Percentiles rank a stretch among this genome's conserved stretches.
phyloP scores from a whole-genome alignment of 2,329 filamentous ascomycete genomes.

The Ophiostoma ulmi region DNA sequence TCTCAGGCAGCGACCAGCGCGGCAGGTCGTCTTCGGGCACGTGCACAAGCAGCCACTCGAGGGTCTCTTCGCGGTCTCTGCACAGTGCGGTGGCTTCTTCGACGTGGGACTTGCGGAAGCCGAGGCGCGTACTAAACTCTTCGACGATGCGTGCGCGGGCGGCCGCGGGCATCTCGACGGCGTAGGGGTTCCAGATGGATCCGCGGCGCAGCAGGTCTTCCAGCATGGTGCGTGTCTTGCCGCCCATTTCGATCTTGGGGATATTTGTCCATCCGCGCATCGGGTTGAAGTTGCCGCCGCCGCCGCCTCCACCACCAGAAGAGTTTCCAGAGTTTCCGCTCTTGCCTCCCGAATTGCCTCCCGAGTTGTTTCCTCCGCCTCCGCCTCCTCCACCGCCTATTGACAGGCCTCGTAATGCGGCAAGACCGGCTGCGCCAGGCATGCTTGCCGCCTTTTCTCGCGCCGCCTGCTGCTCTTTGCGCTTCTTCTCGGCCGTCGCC shows the following conservation, averaged over 20 bases:
- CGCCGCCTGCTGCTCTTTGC: slow-evolving; percentile 62
- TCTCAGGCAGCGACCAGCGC: slow-evolving; percentile 83
- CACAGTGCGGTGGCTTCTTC: slow-evolving; percentile 83
- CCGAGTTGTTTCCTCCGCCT: slow-evolving; percentile 30
- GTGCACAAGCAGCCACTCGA: slow-evolving; percentile 95
- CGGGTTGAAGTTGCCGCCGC: slow-evolving; percentile 35
- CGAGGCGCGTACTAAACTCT: slow-evolving; percentile 66
- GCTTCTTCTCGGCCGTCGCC: slow-evolving; percentile 70
- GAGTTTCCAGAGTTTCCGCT: neutral
- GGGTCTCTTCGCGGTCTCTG: slow-evolving; percentile 83
- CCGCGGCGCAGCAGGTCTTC: slow-evolving; percentile 73
- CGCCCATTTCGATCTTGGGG: slow-evolving; percentile 90
- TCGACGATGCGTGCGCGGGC: slow-evolving; percentile 59
- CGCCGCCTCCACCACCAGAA: slow-evolving; percentile 27
- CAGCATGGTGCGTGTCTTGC: slow-evolving; percentile 69
- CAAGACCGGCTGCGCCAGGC: slow-evolving; percentile 53
- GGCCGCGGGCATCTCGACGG: slow-evolving; percentile 55
- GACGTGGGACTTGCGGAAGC: slow-evolving; percentile 83
- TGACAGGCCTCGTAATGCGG: slow-evolving; percentile 44
- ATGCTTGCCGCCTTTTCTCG: slow-evolving; percentile 63
- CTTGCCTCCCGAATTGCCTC: slow-evolving; percentile 20
- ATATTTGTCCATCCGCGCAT: slow-evolving; percentile 74
- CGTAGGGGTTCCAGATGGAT: slow-evolving; percentile 82
- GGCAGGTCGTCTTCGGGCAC: slow-evolving; percentile 97
- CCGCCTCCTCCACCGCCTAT: slow-evolving; percentile 29